Evolutionary conservation across 306 rosid species (phyloP).

Genomic region (Delonix regia): DNA sequence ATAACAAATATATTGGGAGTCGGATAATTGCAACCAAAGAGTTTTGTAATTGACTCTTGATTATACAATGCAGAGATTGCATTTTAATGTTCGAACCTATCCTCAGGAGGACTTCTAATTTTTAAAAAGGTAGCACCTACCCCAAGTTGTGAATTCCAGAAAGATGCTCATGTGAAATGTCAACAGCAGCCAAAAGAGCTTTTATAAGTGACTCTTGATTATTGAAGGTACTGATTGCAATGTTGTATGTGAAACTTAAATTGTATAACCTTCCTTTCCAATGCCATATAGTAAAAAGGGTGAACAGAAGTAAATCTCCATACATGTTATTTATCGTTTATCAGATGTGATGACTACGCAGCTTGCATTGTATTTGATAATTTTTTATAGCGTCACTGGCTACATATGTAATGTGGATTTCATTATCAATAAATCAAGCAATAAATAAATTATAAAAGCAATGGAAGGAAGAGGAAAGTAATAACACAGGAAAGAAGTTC

Average conservation of each 20-base stretch:
- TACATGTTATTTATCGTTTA: too few species aligned
- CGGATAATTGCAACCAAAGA: too few species aligned
- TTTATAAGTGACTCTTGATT: not conserved
- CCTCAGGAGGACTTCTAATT: too few species aligned
- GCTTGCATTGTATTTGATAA: too few species aligned
- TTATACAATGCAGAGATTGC: too few species aligned
- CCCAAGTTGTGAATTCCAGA: not conserved
- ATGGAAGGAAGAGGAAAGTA: not conserved
- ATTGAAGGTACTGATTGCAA: not conserved
- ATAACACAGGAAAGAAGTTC: not conserved
- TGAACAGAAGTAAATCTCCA: too few species aligned
- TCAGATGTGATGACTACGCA: too few species aligned
- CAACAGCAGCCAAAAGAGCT: not conserved
- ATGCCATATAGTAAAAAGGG: too few species aligned
- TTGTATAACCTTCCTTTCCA: not conserved
- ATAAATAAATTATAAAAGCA: not conserved
- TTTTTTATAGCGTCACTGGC: too few species aligned
- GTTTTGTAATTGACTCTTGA: too few species aligned
- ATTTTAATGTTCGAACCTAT: too few species aligned
- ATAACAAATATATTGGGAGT: not conserved
- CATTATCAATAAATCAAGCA: not conserved
- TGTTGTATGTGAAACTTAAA: too few species aligned
- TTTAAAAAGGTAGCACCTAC: not conserved
- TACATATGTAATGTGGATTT: not conserved
- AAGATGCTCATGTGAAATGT: not conserved